Percentiles rank a stretch among this genome's conserved stretches.
phyloP scores from a whole-genome alignment of 345 rosid species.

The Aquilaria malaccensis region DNA sequence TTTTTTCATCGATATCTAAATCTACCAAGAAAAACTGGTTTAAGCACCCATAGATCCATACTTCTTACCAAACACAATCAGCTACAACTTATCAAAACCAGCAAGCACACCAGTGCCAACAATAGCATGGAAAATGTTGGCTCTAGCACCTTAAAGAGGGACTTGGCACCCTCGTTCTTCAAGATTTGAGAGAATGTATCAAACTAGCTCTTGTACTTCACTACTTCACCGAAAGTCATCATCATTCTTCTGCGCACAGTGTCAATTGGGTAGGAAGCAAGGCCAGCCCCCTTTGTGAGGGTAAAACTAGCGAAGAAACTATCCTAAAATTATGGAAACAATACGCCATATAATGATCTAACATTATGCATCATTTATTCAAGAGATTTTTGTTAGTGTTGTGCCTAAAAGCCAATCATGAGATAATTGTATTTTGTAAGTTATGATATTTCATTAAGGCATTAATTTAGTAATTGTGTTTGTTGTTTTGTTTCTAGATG shows the following conservation, averaged over 20 bases:
- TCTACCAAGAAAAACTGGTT: not conserved
- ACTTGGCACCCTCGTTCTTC: conserved; percentile 34
- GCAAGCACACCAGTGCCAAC: conserved; percentile 42
- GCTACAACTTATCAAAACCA: conserved; percentile 34
- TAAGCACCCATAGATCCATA: conserved; percentile 28
- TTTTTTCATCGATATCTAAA: conserved; percentile 12
- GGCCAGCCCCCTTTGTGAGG: conserved; percentile 32
- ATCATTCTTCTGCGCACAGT: conserved; percentile 46
- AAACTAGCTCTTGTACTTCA: conserved; percentile 30
- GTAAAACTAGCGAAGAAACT: conserved; percentile 37
- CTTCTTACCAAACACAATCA: conserved; percentile 33
- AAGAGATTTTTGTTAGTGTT: too few relatives aligned
- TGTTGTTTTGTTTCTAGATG: too few relatives aligned
- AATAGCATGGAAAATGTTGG: conserved; percentile 33
- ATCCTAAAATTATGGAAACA: conserved; percentile 19
- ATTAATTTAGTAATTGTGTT: too few relatives aligned
- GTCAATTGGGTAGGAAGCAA: conserved; percentile 35
- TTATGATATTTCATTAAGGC: too few relatives aligned
- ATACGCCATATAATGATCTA: not conserved
- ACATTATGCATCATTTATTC: not conserved
- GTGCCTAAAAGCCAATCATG: too few relatives aligned
- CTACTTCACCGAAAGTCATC: conserved; percentile 41
- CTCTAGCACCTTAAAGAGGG: conserved; percentile 41
- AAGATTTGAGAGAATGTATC: conserved; percentile 31
- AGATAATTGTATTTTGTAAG: too few relatives aligned